Evolutionary conservation across 352 stramenopile genomes (phyloP).

Genomic region (Globisporangium nodosum): DNA sequence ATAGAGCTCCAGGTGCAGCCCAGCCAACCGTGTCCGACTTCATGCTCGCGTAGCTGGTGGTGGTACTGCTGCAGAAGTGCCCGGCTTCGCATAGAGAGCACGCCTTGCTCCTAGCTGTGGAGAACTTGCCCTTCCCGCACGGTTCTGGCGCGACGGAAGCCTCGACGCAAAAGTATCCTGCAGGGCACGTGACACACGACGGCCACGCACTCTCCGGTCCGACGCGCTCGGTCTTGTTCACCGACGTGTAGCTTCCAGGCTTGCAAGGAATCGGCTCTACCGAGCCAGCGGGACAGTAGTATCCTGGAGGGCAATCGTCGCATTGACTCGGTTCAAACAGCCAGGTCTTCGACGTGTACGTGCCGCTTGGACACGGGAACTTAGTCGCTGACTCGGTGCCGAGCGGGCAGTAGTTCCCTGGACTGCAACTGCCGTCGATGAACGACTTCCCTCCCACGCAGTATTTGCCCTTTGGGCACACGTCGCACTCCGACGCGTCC

Average conservation of each 20-base stretch:
- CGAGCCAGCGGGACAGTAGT: constrained; percentile 67
- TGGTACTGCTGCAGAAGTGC: constrained; percentile 74
- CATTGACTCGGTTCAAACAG: constrained; percentile 74
- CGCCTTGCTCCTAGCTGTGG: constrained; percentile 37
- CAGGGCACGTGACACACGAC: constrained; percentile 65
- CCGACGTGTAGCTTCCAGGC: constrained; percentile 60
- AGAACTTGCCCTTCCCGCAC: constrained; percentile 74
- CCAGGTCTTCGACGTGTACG: constrained; percentile 68
- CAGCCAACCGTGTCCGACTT: constrained; percentile 44
- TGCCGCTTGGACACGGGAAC: constrained; percentile 83
- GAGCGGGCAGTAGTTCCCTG: constrained; percentile 88
- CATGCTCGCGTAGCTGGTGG: constrained; percentile 68
- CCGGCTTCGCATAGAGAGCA: constrained; percentile 62
- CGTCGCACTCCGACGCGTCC: constrained; percentile 57
- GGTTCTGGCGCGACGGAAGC: constrained; percentile 44
- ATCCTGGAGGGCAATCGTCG: constrained; percentile 70
- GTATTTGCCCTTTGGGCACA: constrained; percentile 82
- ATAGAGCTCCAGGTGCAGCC: constrained; percentile 46
- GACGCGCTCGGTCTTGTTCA: constrained; percentile 68
- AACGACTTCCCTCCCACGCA: constrained; percentile 76
- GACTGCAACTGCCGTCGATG: constrained; percentile 62
- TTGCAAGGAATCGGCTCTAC: constrained; percentile 62
- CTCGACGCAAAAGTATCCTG: constrained; percentile 79
- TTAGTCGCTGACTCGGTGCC: constrained; percentile 53
- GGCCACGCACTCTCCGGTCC: constrained; percentile 52